Base-by-base conservation (phyloP, 192 early-diverging fungal genomes). In the Funneliformis geosporum region DNA sequence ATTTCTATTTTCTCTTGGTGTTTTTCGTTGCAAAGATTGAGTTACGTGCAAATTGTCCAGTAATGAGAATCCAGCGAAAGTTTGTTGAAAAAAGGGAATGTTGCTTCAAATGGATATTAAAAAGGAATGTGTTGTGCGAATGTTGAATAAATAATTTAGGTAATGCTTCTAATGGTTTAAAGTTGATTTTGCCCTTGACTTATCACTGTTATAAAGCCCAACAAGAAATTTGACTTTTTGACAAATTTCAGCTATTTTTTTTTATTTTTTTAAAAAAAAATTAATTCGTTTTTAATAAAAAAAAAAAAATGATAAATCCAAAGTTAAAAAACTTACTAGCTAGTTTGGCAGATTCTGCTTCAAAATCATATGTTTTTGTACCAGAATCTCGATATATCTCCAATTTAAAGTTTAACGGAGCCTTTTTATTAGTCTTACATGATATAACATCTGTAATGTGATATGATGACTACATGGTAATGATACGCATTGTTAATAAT, bases 301-400 rank as follows among this genome's bases (percentile, higher is more conserved):
- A 47, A 38, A 47, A 27, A n/a, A 9, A 9, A 14, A 73, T 7
- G 3, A 73, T 55, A 18, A 73, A 6, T 12, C 33, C 7, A 55
- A 50, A 73, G 6, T 28, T 0, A 21, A 50, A 16, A 46, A 18
- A 74, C 67, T 85, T 89, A 91, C 90, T 79, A 33, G 90, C 88
- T 84, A 91, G 86, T 39, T 93, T 88, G 11, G 89, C 80, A 61
- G 85, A 86, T n/a, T 85, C 87, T 2, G 94, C 93, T 76, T 95
- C 94, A 80, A 95, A 86, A 60, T 94, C 93, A 80, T 93, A 88
- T 4, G 92, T 93, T 80, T 94, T 95, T 78, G 88, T 89, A 44
- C 87, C 92, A 2, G 87, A 83, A 43, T 89, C 89, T 12, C 93
- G 87, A 27, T 88, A 85, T 25, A 90, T 78, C 16, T 94, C 84